Evolutionary conservation across 352 stramenopile genomes (phyloP).

Genomic region (Phytophthora foliorum): DNA sequence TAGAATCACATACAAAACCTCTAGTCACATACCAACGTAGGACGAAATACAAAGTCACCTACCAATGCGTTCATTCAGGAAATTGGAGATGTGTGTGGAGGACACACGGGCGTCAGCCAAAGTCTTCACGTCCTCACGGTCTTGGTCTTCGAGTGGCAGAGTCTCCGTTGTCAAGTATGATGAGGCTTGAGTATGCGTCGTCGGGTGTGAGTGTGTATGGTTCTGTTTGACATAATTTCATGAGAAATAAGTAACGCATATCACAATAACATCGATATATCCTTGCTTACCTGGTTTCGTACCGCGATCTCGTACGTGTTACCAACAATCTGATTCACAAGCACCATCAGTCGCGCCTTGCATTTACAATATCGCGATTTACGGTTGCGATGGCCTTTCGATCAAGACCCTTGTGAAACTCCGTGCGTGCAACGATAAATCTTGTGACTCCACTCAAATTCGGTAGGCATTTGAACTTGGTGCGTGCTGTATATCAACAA

Average conservation of each 20-base stretch:
- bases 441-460: slow-evolving; percentile 8
- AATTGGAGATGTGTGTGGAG: slow-evolving; percentile 1
- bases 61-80: slow-evolving; percentile 23
- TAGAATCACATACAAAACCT: neutral
- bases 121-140: slow-evolving; percentile 13
- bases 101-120: slow-evolving; percentile 11
- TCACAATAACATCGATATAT: too few relatives aligned
- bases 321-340: neutral
- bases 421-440: slow-evolving; percentile 19
- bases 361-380: slow-evolving; percentile 13
- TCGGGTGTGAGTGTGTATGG: too few relatives aligned
- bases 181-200: too few relatives aligned
- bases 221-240: too few relatives aligned
- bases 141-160: slow-evolving; percentile 10
- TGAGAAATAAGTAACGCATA: too few relatives aligned
- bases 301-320: too few relatives aligned
- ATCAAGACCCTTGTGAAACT: slow-evolving; percentile 5
- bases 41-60: neutral
- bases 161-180: slow-evolving; percentile 10
- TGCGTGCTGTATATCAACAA: neutral
- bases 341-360: slow-evolving; percentile 2
- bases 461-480: slow-evolving; percentile 2
- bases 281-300: too few relatives aligned
- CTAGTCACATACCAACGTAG: too few relatives aligned
- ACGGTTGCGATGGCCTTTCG: slow-evolving; percentile 11